Conservation (phyloP, 192 early-diverging fungal species). For the Rhizophagus clarus region DNA sequence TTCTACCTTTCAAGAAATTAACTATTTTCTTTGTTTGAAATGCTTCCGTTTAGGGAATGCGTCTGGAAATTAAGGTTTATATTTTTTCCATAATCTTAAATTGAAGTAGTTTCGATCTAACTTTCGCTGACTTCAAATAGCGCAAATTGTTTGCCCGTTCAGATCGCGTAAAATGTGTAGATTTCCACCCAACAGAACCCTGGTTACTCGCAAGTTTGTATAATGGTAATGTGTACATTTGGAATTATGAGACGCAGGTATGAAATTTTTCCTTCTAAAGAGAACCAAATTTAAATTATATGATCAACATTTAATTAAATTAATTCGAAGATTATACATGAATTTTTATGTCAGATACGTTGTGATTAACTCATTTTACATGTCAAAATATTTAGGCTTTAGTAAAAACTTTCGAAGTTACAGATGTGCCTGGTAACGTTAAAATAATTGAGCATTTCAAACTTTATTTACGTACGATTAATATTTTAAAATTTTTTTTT, state of each 20-base stretch:
- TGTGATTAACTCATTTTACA: neutral
- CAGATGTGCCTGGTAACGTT: constrained; percentile 82
- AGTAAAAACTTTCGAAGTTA: constrained; percentile 97
- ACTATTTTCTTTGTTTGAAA: neutral
- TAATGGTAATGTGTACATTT: constrained; percentile 93
- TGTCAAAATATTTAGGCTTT: constrained; percentile 60
- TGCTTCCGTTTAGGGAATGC: constrained; percentile 45
- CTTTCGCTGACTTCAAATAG: constrained; percentile 32
- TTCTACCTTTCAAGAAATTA: neutral
- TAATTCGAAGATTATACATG: too few relatives aligned
- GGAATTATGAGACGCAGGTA: constrained; percentile 98
- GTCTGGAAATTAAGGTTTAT: constrained; percentile 58
- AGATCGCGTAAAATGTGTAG: constrained; percentile 96
- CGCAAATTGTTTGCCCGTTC: constrained; percentile 74
- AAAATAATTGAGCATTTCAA: too few relatives aligned
- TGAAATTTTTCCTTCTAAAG: neutral
- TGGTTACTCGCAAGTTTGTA: constrained; percentile 98
- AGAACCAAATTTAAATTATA: neutral
- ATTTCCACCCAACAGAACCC: constrained; percentile 98
- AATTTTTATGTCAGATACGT: neutral
- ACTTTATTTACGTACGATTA: neutral
- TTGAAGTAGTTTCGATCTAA: neutral
- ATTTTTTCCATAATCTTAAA: neutral
- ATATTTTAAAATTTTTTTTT: constrained; percentile 5
- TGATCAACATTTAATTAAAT: neutral